Percentiles rank a stretch among this genome's conserved stretches.
phyloP scores from a whole-genome alignment of 2,329 filamentous ascomycete genomes.

The Biscogniauxia sp. region DNA sequence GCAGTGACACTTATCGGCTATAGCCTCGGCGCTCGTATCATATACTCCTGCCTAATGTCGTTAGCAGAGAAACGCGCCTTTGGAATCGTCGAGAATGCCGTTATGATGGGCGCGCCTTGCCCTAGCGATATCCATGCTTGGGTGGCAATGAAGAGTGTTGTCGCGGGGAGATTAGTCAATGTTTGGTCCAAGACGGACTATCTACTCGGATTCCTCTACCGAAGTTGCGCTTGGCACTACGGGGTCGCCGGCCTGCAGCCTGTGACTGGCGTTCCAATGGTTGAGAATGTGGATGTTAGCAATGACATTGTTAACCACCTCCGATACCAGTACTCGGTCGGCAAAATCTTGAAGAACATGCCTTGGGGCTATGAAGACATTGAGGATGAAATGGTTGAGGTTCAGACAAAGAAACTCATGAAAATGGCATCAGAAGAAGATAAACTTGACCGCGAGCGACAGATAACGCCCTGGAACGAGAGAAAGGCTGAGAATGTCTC shows the following conservation, averaged over 20 bases:
- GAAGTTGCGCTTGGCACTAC: constrained; percentile 75
- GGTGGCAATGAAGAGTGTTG: constrained; percentile 74
- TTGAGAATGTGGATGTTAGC: constrained; percentile 68
- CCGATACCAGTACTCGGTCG: constrained; percentile 66
- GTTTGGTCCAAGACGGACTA: constrained; percentile 87
- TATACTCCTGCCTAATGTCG: constrained; percentile 76
- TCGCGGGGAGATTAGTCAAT: constrained; percentile 82
- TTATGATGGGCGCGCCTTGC: constrained; percentile 79
- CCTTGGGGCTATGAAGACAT: constrained; percentile 66
- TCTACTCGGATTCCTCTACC: constrained; percentile 83
- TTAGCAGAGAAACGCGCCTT: constrained; percentile 78
- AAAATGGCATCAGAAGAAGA: constrained; percentile 26
- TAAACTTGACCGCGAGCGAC: constrained; percentile 13
- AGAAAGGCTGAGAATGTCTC: not conserved
- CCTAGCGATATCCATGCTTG: constrained; percentile 72
- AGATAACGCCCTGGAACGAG: not conserved
- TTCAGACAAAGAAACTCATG: constrained; percentile 31
- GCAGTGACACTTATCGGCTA: constrained; percentile 80
- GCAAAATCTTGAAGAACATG: constrained; percentile 59
- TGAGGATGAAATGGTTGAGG: constrained; percentile 37
- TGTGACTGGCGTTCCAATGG: constrained; percentile 61
- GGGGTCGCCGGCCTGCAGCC: constrained; percentile 82
- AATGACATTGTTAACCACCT: constrained; percentile 67
- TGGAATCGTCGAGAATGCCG: constrained; percentile 78
- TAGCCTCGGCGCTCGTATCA: constrained; percentile 75